These are phyloP conservation scores for Pseudonitzschia multiseries DNA, from an alignment of 108 stramenopile species.

Conservation along the genomic window DNA sequence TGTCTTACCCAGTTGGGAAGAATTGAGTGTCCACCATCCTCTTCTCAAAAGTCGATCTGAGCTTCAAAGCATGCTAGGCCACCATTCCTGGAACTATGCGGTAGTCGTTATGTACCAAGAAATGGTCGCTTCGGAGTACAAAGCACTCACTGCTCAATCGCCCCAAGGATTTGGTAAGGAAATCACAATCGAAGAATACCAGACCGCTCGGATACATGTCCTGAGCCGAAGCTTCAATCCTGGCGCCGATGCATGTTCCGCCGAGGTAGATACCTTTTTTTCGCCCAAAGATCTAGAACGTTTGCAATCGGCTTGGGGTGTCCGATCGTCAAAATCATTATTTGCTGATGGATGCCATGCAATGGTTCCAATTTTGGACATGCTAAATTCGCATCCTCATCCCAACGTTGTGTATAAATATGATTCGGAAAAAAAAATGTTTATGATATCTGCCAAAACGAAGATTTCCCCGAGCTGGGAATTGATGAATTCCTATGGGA, in stretches of 20 bases:
- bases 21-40: slow-evolving; percentile 61
- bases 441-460: slow-evolving; percentile 47
- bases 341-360: slow-evolving; percentile 62
- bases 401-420: slow-evolving; percentile 69
- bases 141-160: slow-evolving; percentile 51
- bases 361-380: slow-evolving; percentile 80
- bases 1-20: slow-evolving; percentile 54
- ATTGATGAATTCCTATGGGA: slow-evolving; percentile 76
- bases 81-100: slow-evolving; percentile 48
- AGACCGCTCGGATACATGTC: slow-evolving; percentile 65
- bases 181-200: slow-evolving; percentile 54
- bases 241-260: slow-evolving; percentile 20
- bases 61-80: slow-evolving; percentile 40
- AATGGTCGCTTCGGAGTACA: slow-evolving; percentile 67
- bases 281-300: slow-evolving; percentile 16
- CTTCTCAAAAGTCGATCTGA: slow-evolving; percentile 45
- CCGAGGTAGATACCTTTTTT: not conserved
- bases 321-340: slow-evolving; percentile 27
- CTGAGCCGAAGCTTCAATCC: slow-evolving; percentile 70
- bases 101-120: slow-evolving; percentile 49
- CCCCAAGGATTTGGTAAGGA: slow-evolving; percentile 34
- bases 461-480: slow-evolving; percentile 32
- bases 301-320: slow-evolving; percentile 1
- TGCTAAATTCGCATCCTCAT: slow-evolving; percentile 79
- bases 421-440: slow-evolving; percentile 48